Evolutionary conservation across 148 eudicot species (phyloP).

Genomic region (Chenopodium album): DNA sequence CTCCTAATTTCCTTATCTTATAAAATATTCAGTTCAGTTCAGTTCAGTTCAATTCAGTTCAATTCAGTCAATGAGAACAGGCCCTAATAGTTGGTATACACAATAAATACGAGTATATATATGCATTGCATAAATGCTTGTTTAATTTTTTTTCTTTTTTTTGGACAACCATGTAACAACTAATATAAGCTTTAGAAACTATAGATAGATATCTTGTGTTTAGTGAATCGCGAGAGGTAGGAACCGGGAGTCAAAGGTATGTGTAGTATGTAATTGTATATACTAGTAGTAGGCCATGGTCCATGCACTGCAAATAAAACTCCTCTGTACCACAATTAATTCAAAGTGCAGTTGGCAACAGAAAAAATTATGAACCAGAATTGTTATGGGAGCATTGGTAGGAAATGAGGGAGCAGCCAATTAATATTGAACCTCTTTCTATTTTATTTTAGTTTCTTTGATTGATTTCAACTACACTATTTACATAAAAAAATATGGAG

Average conservation of each 20-base stretch:
- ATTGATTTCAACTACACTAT: background rate
- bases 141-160: no score
- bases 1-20: no score
- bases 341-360: background rate
- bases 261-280: background rate
- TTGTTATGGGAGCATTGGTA: background rate
- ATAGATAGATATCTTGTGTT: background rate
- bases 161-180: no score
- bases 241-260: background rate
- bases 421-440: background rate
- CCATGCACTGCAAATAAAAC: background rate
- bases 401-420: background rate
- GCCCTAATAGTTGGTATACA: no score
- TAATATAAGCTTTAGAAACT: no score
- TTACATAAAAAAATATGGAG: background rate
- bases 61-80: no score
- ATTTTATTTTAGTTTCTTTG: background rate
- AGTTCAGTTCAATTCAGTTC: no score
- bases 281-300: background rate
- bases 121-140: no score
- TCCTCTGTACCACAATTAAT: constrained; percentile 11
- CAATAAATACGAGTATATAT: no score
- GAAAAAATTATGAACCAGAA: background rate
- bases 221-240: background rate
- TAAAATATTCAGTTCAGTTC: no score